Evolutionary conservation across 345 rosid genomes (phyloP).

Genomic region (Iberis pinnata): DNA sequence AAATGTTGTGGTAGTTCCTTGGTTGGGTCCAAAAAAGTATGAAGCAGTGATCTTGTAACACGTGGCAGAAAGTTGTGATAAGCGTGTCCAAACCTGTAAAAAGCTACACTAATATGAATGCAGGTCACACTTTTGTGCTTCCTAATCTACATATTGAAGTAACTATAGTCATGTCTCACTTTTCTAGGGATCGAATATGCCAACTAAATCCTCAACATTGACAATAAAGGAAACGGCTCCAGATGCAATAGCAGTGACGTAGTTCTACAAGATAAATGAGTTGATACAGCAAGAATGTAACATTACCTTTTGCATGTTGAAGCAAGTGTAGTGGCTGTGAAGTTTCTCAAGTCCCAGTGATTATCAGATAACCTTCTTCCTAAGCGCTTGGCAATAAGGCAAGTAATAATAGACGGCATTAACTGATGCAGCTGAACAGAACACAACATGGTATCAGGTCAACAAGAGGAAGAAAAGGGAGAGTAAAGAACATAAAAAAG

Average conservation of each 20-base stretch:
- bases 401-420: slow-evolving; percentile 70
- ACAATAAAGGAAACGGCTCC: neutral
- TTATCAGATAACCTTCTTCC: slow-evolving; percentile 60
- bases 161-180: neutral
- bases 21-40: slow-evolving; percentile 79
- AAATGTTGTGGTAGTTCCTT: slow-evolving; percentile 78
- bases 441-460: slow-evolving; percentile 4
- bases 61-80: slow-evolving; percentile 79
- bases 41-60: slow-evolving; percentile 69
- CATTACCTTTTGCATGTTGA: slow-evolving; percentile 64
- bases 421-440: slow-evolving; percentile 67
- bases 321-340: slow-evolving; percentile 56
- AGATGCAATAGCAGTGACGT: too few species aligned
- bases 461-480: neutral
- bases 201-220: slow-evolving; percentile 2
- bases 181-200: slow-evolving; percentile 8
- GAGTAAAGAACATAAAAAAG: neutral
- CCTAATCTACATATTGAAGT: slow-evolving; percentile 3
- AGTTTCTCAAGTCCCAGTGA: slow-evolving; percentile 81
- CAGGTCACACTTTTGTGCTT: slow-evolving; percentile 1
- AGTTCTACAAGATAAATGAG: slow-evolving; percentile 8
- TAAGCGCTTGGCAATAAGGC: slow-evolving; percentile 63
- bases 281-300: slow-evolving; percentile 8
- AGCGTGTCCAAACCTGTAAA: slow-evolving; percentile 74
- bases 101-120: slow-evolving; percentile 10